These are phyloP conservation scores for Arthrobotrys megalospora DNA, from an alignment of 2,329 filamentous ascomycete species.

Conservation along the genomic window DNA sequence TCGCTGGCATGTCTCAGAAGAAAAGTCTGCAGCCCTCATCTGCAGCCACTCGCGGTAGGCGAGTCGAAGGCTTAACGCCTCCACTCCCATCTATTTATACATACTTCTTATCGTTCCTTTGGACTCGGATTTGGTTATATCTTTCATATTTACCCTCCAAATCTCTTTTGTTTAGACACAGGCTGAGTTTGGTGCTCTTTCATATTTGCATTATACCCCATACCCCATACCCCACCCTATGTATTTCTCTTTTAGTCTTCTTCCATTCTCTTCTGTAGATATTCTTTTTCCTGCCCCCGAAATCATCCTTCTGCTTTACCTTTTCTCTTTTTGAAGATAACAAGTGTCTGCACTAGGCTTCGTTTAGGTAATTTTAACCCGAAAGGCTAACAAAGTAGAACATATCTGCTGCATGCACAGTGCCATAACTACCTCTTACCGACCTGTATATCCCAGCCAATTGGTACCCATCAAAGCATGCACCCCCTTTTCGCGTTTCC, in stretches of 20 bases:
- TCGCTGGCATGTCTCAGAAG: conserved; percentile 10
- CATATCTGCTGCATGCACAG: conserved; percentile 33
- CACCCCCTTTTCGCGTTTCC: conserved; percentile 21
- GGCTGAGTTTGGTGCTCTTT: conserved; percentile 46
- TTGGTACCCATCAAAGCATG: conserved; percentile 24
- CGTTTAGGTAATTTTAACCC: conserved; percentile 37
- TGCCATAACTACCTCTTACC: conserved; percentile 24
- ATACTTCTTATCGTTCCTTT: conserved; percentile 30
- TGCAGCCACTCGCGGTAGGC: conserved; percentile 4
- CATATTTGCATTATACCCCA: conserved; percentile 58
- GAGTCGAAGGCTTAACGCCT: conserved; percentile 17
- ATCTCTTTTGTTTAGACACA: conserved; percentile 53
- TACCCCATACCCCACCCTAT: conserved; percentile 40
- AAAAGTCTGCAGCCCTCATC: background rate
- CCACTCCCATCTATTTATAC: conserved; percentile 17
- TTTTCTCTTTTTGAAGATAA: background rate
- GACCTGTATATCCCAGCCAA: conserved; percentile 25
- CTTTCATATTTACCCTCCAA: conserved; percentile 18
- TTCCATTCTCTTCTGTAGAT: conserved; percentile 59
- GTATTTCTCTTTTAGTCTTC: conserved; percentile 49
- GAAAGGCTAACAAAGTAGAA: conserved; percentile 23
- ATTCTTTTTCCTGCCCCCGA: conserved; percentile 25
- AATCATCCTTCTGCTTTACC: conserved; percentile 15
- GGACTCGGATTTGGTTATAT: conserved; percentile 28
- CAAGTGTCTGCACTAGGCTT: conserved; percentile 12